Percentiles rank a stretch among this genome's conserved stretches.
These are phyloP conservation scores for Tulasnella calospora DNA, from an alignment of 768 basidiomycete genomes.

Conservation along the genomic window DNA sequence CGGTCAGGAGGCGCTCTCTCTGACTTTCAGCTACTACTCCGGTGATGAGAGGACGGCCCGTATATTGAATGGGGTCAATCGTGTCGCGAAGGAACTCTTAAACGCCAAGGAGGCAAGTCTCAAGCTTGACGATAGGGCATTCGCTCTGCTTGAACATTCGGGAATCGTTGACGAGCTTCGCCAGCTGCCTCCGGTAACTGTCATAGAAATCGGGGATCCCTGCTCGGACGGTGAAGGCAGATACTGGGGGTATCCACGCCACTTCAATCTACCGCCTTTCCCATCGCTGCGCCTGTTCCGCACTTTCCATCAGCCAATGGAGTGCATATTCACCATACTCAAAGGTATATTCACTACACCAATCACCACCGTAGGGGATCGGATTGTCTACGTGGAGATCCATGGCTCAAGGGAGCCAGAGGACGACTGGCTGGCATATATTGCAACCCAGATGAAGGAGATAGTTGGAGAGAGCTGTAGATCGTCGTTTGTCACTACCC, in stretches of 20 bases:
- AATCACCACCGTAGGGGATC: not conserved
- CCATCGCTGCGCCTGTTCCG: not conserved
- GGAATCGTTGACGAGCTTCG: not conserved
- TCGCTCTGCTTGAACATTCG: not conserved
- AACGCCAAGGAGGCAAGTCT: not conserved
- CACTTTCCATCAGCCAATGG: not conserved
- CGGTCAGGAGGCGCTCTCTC: not conserved
- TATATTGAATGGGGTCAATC: not conserved
- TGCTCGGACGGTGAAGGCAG: not conserved
- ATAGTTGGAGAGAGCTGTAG: not conserved
- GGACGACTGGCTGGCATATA: not conserved
- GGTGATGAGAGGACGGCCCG: not conserved
- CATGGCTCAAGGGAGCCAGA: not conserved
- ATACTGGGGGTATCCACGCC: not conserved
- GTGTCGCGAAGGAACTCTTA: not conserved
- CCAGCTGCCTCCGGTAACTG: not conserved
- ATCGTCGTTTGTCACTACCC: not conserved
- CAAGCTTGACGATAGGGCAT: not conserved
- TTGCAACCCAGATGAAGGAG: not conserved
- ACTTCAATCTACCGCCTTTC: not conserved
- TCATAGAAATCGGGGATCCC: not conserved
- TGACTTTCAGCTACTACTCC: not conserved
- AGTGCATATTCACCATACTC: not conserved
- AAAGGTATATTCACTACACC: not conserved
- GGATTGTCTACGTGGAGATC: not conserved